A percentile compares a stretch with the other conserved stretches of the same genome.
These are phyloP conservation scores for Xylariaceae sp. DNA, from an alignment of 2,329 filamentous ascomycete genomes.

Conservation along the genomic window DNA sequence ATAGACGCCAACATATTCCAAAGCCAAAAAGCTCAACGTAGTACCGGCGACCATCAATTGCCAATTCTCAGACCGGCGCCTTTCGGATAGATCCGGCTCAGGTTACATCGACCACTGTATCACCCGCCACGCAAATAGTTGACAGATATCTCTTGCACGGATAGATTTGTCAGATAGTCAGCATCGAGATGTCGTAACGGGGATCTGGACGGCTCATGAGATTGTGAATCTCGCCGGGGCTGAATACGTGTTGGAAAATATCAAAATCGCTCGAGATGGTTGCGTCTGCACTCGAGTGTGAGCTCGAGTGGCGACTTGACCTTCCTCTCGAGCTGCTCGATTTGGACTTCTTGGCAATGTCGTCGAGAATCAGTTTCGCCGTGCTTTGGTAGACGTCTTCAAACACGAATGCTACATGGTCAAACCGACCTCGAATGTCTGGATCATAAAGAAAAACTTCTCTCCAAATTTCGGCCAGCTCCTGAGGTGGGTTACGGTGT, in stretches of 20 bases:
- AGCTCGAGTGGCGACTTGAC: constrained; percentile 27
- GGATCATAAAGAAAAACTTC: constrained; percentile 61
- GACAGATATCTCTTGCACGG: neutral
- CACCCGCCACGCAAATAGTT: constrained; percentile 25
- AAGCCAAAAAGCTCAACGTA: constrained; percentile 6
- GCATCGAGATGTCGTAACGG: constrained; percentile 51
- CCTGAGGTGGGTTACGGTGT: constrained; percentile 61
- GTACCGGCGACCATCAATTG: constrained; percentile 6
- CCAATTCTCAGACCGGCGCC: constrained; percentile 5
- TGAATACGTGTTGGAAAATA: constrained; percentile 53
- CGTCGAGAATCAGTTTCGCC: constrained; percentile 49
- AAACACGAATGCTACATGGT: constrained; percentile 61
- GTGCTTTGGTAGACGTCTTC: constrained; percentile 55
- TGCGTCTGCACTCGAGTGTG: constrained; percentile 24
- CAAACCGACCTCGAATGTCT: constrained; percentile 58
- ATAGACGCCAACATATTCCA: constrained; percentile 15
- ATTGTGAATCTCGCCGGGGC: constrained; percentile 44
- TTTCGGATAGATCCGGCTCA: constrained; percentile 22
- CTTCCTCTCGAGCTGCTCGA: constrained; percentile 29
- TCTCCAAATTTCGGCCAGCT: constrained; percentile 63
- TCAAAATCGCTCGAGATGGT: constrained; percentile 41
- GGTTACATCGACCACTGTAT: constrained; percentile 21
- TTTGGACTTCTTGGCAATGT: constrained; percentile 50
- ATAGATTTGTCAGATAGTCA: constrained; percentile 11
- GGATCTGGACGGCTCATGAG: constrained; percentile 51